These are phyloP conservation scores for Phytophthora parvispora DNA, from an alignment of 352 stramenopile species.

Conservation along the genomic window DNA sequence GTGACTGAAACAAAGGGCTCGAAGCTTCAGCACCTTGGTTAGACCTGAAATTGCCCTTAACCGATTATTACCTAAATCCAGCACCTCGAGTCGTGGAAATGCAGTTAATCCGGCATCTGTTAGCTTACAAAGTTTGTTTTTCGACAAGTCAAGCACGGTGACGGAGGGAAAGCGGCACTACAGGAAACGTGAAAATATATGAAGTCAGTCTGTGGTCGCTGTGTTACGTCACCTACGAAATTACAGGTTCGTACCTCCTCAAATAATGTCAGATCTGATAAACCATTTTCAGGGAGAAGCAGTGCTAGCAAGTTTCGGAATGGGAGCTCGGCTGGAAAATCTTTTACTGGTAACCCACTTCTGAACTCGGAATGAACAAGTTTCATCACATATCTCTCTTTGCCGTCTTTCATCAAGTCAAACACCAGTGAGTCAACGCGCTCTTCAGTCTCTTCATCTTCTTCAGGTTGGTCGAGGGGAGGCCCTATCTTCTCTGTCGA, in stretches of 20 bases:
- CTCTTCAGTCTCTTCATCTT: conserved; percentile 51
- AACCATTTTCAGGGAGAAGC: conserved; percentile 67
- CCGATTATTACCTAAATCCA: conserved; percentile 72
- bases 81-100: conserved; percentile 74
- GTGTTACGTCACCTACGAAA: too few species aligned
- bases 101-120: conserved; percentile 50
- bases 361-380: conserved; percentile 64
- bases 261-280: conserved; percentile 64
- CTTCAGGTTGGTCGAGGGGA: conserved; percentile 32
- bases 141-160: conserved; percentile 67
- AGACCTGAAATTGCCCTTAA: conserved; percentile 68
- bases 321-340: conserved; percentile 60
- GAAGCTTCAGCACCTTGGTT: conserved; percentile 63
- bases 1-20: conserved; percentile 64
- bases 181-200: not conserved
- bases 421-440: conserved; percentile 47
- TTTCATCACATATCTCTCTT: conserved; percentile 61
- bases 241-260: conserved; percentile 48
- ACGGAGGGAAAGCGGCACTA: conserved; percentile 73
- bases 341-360: conserved; percentile 47
- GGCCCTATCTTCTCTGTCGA: conserved; percentile 6
- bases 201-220: too few species aligned
- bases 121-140: conserved; percentile 71
- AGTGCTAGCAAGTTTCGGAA: conserved; percentile 74
- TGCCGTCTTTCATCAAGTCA: conserved; percentile 67